phyloP scores from a whole-genome alignment of 2,329 filamentous ascomycete species.

The Eurotiales sp. region DNA sequence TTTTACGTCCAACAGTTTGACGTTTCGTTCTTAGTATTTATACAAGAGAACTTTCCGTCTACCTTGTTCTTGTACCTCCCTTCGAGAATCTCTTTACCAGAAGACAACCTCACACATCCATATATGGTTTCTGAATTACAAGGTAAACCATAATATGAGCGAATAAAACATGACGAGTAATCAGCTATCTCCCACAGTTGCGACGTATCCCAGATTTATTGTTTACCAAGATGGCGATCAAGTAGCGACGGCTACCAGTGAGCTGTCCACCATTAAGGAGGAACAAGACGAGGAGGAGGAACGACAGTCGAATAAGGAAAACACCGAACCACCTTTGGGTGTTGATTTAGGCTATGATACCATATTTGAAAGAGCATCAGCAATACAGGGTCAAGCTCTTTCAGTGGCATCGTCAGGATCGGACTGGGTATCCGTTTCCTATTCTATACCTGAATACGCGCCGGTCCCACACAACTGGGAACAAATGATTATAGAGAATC shows the following conservation, averaged over 20 bases:
- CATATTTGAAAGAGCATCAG: background rate
- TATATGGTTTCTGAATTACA: no score
- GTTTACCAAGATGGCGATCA: background rate
- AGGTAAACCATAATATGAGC: no score
- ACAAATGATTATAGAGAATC: background rate
- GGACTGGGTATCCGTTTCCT: background rate
- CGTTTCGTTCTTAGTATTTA: no score
- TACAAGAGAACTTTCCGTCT: no score
- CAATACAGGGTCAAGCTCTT: background rate
- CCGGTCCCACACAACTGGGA: background rate
- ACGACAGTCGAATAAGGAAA: background rate
- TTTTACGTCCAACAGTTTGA: no score
- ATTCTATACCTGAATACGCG: background rate
- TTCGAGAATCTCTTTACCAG: no score
- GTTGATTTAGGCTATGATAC: no score
- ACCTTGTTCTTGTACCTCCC: no score
- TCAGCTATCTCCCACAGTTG: background rate
- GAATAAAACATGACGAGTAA: background rate
- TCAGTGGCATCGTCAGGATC: background rate
- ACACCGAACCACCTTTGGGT: background rate
- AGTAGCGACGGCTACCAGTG: background rate
- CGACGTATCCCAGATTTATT: background rate
- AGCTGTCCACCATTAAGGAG: background rate
- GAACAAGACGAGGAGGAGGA: background rate
- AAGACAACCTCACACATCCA: no score